Base-by-base conservation (phyloP, 306 rosid genomes). In the Comarum palustre region DNA sequence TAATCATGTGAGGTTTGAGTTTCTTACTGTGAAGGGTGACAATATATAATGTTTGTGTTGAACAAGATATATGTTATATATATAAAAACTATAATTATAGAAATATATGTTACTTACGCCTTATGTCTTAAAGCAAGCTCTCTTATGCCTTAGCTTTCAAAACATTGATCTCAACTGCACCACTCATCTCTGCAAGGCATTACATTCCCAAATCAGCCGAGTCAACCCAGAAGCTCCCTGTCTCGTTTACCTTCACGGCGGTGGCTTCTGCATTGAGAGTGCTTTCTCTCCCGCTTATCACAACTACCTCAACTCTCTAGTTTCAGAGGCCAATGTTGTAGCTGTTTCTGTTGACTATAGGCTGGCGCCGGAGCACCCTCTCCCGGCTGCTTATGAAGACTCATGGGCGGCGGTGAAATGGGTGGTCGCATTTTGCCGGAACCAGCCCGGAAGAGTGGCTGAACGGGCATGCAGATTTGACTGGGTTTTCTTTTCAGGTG, bases 161-260 rank as follows among this genome's bases (percentile, higher is more conserved):
- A n/a, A n/a, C n/a, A n/a, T n/a, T n/a, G n/a, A 48, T 86, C 73
- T 75, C 88, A 51, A 3, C 78, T 4, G 11, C 64, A 8, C 80
- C 87, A 29, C 74, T 72, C 45, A 20, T 84, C 11, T 73, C 83
- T 32, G 78, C 82, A 43, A 81, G 94, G 57, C 65, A 86, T 27
- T 89, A 47, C 79, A 84, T 82, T 50, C 88, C 90, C 15, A 82
- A 82, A 13, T n/a, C n/a, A n/a, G 0, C 32, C 0, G 38, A 27
- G 74, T 8, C 17, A 1, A 25, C 27, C 17, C 15, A 9, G 17
- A 89, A 83, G 51, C 83, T 86, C 64, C 85, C 89, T 1, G 8
- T 36, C 76, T 89, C 0, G 48, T 89, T 51, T 89, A 89, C 86
- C 69, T 79, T 76, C 91, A 86, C 66, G 94, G 91, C 25, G 88